Evolutionary conservation across 2,329 filamentous ascomycete genomes (phyloP).

Genomic region (Celoporthe dispersa): DNA sequence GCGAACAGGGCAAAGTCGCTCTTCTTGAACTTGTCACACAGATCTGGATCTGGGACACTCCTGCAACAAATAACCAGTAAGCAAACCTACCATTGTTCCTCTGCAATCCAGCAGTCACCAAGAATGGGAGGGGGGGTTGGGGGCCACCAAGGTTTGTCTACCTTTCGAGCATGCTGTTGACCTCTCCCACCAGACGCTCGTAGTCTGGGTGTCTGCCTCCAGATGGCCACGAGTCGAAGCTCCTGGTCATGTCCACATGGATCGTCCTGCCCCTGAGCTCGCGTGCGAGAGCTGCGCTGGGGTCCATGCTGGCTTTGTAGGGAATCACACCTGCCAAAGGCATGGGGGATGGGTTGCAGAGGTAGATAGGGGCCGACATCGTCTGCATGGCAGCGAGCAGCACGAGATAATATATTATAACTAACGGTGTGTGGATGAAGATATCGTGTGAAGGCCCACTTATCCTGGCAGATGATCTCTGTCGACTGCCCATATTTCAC

Average conservation of each 20-base stretch:
- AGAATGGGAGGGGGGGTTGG: too few relatives aligned
- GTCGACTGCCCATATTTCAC: background rate
- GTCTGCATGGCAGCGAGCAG: conserved; percentile 14
- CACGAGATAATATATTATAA: background rate
- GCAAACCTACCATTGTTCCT: background rate
- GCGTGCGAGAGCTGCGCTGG: conserved; percentile 20
- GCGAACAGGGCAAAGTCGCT: conserved; percentile 41
- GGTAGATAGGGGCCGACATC: background rate
- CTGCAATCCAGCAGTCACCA: too few relatives aligned
- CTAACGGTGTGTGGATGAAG: background rate
- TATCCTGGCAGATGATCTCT: background rate
- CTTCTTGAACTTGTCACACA: conserved; percentile 39
- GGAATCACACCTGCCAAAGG: background rate
- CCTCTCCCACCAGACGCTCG: conserved; percentile 18
- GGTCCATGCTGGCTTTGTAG: background rate
- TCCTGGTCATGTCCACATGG: conserved; percentile 28
- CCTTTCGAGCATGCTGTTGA: conserved; percentile 23
- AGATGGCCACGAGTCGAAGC: conserved; percentile 24
- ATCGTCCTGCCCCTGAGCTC: conserved; percentile 26
- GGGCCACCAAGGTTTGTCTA: background rate
- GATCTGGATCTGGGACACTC: conserved; percentile 36
- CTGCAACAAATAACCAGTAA: conserved; percentile 26
- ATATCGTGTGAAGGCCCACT: background rate
- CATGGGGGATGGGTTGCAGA: background rate
- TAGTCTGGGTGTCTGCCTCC: conserved; percentile 17